A percentile compares a stretch with the other conserved stretches of the same genome.
These are phyloP conservation scores for Agrocybe praecox DNA, from an alignment of 768 basidiomycete species.

Conservation along the genomic window DNA sequence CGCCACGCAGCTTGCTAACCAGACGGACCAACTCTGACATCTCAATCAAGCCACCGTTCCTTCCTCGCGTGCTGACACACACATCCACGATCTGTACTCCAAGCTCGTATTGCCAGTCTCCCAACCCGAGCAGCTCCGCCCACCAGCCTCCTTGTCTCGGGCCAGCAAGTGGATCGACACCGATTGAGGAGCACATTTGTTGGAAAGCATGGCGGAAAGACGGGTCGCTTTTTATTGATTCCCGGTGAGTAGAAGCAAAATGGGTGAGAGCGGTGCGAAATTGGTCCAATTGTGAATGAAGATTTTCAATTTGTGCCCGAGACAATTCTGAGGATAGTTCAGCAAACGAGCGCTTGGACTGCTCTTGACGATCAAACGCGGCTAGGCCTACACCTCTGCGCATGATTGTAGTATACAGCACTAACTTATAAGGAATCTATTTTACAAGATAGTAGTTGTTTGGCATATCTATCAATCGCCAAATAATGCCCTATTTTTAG, in stretches of 20 bases:
- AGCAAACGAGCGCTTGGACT: conserved; percentile 79
- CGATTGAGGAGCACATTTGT: conserved; percentile 93
- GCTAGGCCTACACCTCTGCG: conserved; percentile 85
- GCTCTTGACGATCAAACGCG: conserved; percentile 87
- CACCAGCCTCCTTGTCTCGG: conserved; percentile 88
- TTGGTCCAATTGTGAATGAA: conserved; percentile 80
- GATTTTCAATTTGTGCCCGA: conserved; percentile 71
- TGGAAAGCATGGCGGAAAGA: conserved; percentile 91
- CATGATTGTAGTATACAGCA: conserved; percentile 10
- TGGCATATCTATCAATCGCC: not conserved
- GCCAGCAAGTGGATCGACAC: conserved; percentile 92
- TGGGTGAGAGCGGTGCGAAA: conserved; percentile 80
- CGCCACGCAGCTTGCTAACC: conserved; percentile 75
- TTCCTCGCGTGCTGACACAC: conserved; percentile 83
- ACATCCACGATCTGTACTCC: conserved; percentile 95
- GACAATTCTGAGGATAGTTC: conserved; percentile 81
- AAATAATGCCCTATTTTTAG: conserved; percentile 2
- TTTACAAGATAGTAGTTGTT: too few species aligned
- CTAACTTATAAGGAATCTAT: too few species aligned
- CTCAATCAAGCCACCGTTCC: conserved; percentile 92
- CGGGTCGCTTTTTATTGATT: conserved; percentile 82
- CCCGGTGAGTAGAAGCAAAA: conserved; percentile 84
- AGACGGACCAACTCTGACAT: conserved; percentile 83
- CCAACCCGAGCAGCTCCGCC: conserved; percentile 84
- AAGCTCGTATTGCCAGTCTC: conserved; percentile 96